Percentiles rank a stretch among this genome's conserved stretches.
Evolutionary conservation across 345 rosid species (phyloP).

Genomic region (Iberis pinnata): DNA sequence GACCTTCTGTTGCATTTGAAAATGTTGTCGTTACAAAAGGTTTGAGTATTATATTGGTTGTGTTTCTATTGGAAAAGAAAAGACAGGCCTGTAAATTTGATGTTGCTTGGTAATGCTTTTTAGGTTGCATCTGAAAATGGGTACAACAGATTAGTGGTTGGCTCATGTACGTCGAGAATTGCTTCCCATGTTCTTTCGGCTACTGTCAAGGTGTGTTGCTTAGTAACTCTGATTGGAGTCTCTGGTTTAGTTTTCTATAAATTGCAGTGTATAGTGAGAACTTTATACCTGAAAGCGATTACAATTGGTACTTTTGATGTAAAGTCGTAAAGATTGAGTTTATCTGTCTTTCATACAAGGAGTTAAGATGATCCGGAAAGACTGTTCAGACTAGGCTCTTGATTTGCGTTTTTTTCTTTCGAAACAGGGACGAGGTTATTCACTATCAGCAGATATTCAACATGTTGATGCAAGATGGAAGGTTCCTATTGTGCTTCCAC

Average conservation of each 20-base stretch:
- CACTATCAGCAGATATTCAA: constrained; percentile 92
- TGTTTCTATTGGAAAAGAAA: neutral
- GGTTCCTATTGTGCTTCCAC: constrained; percentile 71
- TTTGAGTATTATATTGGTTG: constrained; percentile 10
- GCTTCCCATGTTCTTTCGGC: constrained; percentile 84
- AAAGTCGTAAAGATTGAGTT: neutral
- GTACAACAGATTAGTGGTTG: constrained; percentile 63
- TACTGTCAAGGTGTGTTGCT: constrained; percentile 65
- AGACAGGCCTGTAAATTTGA: neutral
- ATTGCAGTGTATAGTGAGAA: neutral
- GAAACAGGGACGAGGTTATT: constrained; percentile 84
- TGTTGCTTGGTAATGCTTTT: constrained; percentile 11
- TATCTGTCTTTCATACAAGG: no score
- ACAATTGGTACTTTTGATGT: neutral
- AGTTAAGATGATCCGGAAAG: no score
- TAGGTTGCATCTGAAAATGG: constrained; percentile 72
- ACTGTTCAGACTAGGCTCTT: neutral
- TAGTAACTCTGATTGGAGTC: neutral
- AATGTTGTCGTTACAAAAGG: constrained; percentile 78
- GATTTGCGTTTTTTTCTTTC: neutral
- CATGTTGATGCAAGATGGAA: constrained; percentile 85
- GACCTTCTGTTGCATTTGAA: constrained; percentile 63
- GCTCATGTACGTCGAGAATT: constrained; percentile 74
- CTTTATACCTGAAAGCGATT: neutral
- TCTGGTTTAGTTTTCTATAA: neutral